Conservation (phyloP, 257 asterid species). For the Forsythia suspensa region DNA sequence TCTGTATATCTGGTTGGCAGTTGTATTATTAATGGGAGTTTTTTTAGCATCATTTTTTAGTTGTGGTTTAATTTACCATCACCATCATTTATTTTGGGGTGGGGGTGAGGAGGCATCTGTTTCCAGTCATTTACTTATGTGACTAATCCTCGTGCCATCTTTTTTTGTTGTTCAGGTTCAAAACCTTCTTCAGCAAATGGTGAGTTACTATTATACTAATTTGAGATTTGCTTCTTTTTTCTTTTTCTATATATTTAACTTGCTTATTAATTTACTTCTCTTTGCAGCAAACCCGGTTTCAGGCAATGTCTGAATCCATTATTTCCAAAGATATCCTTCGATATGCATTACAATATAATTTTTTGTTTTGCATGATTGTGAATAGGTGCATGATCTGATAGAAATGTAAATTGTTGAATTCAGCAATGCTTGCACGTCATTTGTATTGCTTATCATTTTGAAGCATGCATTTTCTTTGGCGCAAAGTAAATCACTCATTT, state of each 20-base stretch:
- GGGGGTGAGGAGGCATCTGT: neutral
- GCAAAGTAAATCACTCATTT: neutral
- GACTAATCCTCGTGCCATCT: constrained; percentile 21
- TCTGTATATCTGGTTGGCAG: neutral
- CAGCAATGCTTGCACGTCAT: neutral
- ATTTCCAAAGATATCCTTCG: constrained; percentile 83
- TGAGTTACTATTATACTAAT: constrained; percentile 27
- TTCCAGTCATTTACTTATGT: neutral
- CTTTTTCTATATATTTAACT: constrained; percentile 1
- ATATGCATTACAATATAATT: neutral
- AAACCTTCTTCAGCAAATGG: constrained; percentile 88
- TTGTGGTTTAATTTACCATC: neutral
- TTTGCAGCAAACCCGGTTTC: constrained; percentile 90
- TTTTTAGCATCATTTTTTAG: neutral
- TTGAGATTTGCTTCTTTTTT: neutral
- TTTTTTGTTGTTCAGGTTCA: constrained; percentile 55
- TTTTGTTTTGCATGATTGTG: neutral
- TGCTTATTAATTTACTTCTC: constrained; percentile 18
- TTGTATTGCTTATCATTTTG: constrained; percentile 5
- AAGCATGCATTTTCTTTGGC: neutral
- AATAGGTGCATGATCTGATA: neutral
- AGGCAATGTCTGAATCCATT: constrained; percentile 88
- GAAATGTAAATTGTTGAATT: neutral
- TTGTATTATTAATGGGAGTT: neutral
- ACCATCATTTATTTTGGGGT: constrained; percentile 3